Evolutionary conservation across 371 early-diverging fungal species (phyloP).

Genomic region (Mucor mucedo): DNA sequence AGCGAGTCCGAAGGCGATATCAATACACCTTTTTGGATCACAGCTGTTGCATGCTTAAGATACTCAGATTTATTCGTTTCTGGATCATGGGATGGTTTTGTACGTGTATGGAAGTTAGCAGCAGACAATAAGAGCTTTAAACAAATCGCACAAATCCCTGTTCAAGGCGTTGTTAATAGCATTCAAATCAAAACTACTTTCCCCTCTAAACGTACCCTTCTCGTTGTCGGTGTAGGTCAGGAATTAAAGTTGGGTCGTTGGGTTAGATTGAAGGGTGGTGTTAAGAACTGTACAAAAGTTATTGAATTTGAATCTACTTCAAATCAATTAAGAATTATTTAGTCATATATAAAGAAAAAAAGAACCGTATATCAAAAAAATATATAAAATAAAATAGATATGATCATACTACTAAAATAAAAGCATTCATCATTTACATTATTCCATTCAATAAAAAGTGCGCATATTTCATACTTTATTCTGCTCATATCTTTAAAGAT

Average conservation of each 20-base stretch:
- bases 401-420: slow-evolving; percentile 3
- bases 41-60: slow-evolving; percentile 78
- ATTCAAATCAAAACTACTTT: slow-evolving; percentile 56
- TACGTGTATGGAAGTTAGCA: slow-evolving; percentile 87
- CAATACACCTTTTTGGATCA: slow-evolving; percentile 80
- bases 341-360: slow-evolving; percentile 1
- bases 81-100: slow-evolving; percentile 90
- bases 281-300: slow-evolving; percentile 69
- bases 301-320: slow-evolving; percentile 46
- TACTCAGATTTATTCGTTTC: slow-evolving; percentile 91
- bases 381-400: not conserved
- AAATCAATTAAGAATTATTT: slow-evolving; percentile 21
- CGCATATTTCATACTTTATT: too few relatives aligned
- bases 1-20: slow-evolving; percentile 49
- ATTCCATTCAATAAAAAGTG: not conserved
- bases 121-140: slow-evolving; percentile 71
- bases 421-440: slow-evolving; percentile 3
- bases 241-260: slow-evolving; percentile 94
- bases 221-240: slow-evolving; percentile 85
- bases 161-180: slow-evolving; percentile 61
- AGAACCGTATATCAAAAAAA: not conserved
- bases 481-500: too few relatives aligned
- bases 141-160: slow-evolving; percentile 61
- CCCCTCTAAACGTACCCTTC: slow-evolving; percentile 55
- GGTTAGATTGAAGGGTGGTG: slow-evolving; percentile 69